phyloP scores from a whole-genome alignment of 2,329 filamentous ascomycete species.

The Colletotrichum godetiae region DNA sequence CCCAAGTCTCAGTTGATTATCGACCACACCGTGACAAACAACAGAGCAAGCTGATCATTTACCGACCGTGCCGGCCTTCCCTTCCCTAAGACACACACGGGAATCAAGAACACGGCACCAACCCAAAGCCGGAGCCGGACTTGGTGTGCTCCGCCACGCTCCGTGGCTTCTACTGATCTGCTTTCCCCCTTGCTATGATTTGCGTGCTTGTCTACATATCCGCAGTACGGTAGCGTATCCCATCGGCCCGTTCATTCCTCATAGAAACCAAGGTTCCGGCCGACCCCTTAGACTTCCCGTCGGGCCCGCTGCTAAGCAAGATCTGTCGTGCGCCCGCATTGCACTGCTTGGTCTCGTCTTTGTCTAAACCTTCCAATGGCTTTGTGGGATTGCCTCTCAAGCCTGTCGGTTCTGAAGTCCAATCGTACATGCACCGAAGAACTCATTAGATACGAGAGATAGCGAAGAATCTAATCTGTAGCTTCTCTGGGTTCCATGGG shows the following conservation, averaged over 20 bases:
- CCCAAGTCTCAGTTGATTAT: not conserved
- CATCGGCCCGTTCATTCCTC: not conserved
- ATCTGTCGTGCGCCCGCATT: conserved; percentile 4
- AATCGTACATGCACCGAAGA: not conserved
- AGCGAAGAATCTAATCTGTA: not conserved
- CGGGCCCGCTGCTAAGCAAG: not conserved
- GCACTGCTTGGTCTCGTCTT: not conserved
- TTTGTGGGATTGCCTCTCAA: not conserved
- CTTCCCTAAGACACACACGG: not conserved
- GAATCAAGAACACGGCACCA: not conserved
- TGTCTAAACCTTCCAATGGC: conserved; percentile 15
- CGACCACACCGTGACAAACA: not conserved
- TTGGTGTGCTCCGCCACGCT: not conserved
- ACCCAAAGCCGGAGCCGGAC: not conserved
- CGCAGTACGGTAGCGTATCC: no score
- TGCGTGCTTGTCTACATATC: no score
- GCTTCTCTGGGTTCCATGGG: not conserved
- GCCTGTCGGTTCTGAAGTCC: not conserved
- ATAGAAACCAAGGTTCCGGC: not conserved
- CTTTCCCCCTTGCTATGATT: not conserved
- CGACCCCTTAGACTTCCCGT: conserved; percentile 26
- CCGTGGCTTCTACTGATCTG: not conserved
- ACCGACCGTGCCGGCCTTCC: not conserved
- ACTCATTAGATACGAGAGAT: not conserved
- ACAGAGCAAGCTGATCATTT: not conserved